Conservation (phyloP, 441 rosid species). For the Bocquillonia castaneifolia region DNA sequence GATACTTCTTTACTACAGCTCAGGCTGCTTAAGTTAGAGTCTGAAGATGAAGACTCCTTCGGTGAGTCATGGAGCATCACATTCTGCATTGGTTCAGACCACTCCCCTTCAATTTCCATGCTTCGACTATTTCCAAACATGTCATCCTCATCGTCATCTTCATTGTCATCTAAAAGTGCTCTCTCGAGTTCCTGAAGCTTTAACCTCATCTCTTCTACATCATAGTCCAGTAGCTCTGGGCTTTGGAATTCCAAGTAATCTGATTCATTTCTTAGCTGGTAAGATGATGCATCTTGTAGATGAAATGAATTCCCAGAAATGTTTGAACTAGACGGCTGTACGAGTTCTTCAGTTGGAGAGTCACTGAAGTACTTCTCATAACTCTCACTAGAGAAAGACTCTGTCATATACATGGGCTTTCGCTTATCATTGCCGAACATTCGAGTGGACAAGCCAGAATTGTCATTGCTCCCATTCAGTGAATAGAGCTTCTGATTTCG, state of each 20-base stretch:
- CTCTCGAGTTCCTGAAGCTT: conserved; percentile 88
- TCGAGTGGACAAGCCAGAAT: conserved; percentile 40
- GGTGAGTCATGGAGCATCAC: conserved; percentile 62
- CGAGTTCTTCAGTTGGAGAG: conserved; percentile 60
- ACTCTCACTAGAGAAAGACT: conserved; percentile 60
- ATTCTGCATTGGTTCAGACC: conserved; percentile 51
- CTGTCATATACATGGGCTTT: conserved; percentile 44
- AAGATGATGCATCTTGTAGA: conserved; percentile 36
- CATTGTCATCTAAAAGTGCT: conserved; percentile 64
- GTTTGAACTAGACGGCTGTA: conserved; percentile 49
- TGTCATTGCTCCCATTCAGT: conserved; percentile 41
- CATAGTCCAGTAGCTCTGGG: conserved; percentile 48
- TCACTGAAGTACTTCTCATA: conserved; percentile 76
- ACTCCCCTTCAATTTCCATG: conserved; percentile 81
- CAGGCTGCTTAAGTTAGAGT: conserved; percentile 63
- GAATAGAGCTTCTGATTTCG: conserved; percentile 57
- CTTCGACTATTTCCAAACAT: conserved; percentile 36
- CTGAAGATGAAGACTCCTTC: conserved; percentile 75
- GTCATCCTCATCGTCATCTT: conserved; percentile 46
- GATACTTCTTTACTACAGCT: conserved; percentile 56
- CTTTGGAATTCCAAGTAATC: conserved; percentile 42
- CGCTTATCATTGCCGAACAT: conserved; percentile 48
- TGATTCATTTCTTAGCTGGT: conserved; percentile 40
- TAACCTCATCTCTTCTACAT: conserved; percentile 53
- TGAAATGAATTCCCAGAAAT: conserved; percentile 50